A percentile compares a stretch with the other conserved stretches of the same genome.
Conservation (phyloP, 163 green algal genomes). For the Chlorella variabilis region DNA sequence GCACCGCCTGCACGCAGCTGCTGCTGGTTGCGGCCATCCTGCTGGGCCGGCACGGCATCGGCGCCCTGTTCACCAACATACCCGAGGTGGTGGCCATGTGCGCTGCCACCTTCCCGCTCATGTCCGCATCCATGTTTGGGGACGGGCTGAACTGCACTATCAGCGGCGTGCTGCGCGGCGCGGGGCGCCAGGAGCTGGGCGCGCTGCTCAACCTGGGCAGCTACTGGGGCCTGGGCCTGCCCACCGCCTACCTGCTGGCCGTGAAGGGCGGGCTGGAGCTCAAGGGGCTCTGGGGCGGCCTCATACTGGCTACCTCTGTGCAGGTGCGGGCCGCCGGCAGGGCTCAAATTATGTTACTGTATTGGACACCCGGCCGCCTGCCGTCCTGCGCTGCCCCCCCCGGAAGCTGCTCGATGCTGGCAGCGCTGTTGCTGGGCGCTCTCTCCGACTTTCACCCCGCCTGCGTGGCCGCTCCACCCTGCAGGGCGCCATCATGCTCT, state of each 20-base stretch:
- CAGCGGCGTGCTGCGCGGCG: constrained; percentile 51
- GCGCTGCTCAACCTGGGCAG: constrained; percentile 38
- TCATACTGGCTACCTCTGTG: constrained; percentile 7
- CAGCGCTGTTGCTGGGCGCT: too few relatives aligned
- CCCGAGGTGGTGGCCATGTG: constrained; percentile 20
- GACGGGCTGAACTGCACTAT: constrained; percentile 50
- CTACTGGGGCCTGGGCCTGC: constrained; percentile 60
- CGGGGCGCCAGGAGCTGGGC: constrained; percentile 53
- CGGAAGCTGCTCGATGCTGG: too few relatives aligned
- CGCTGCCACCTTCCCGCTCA: constrained; percentile 26
- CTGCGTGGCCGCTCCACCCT: background rate
- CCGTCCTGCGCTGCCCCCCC: too few relatives aligned
- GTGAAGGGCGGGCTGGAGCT: constrained; percentile 44
- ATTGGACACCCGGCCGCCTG: too few relatives aligned
- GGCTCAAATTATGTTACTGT: too few relatives aligned
- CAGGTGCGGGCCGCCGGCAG: too few relatives aligned
- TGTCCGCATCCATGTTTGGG: constrained; percentile 29
- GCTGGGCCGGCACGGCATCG: background rate
- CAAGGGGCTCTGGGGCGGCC: constrained; percentile 46
- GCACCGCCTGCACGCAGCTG: constrained; percentile 22
- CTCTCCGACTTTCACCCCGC: background rate
- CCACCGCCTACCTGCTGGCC: constrained; percentile 40
- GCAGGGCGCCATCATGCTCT: constrained; percentile 6
- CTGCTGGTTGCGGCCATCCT: constrained; percentile 1
- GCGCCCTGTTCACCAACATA: constrained; percentile 30